These are phyloP conservation scores for Xylariaceae sp. DNA, from an alignment of 2,329 filamentous ascomycete species.

Conservation along the genomic window DNA sequence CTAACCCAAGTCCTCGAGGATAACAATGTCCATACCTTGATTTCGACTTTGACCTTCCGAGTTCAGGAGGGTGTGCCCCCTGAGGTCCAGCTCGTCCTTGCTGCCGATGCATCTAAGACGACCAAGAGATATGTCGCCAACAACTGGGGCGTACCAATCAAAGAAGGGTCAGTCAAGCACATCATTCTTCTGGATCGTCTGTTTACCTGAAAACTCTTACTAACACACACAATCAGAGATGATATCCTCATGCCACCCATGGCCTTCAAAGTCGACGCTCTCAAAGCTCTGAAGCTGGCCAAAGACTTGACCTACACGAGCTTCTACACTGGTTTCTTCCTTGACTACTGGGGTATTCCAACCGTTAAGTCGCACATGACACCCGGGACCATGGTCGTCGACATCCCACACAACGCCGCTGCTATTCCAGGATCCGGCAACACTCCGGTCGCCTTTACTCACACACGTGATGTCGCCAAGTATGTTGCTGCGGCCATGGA, in stretches of 20 bases:
- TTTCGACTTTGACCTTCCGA: constrained; percentile 14
- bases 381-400: constrained; percentile 3
- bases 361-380: constrained; percentile 8
- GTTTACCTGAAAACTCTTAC: background rate
- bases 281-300: constrained; percentile 5
- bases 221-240: background rate
- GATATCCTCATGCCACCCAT: background rate
- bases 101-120: constrained; percentile 13
- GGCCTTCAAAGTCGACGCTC: constrained; percentile 5
- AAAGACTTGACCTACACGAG: constrained; percentile 2
- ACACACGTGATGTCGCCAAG: constrained; percentile 10
- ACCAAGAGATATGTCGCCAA: constrained; percentile 15
- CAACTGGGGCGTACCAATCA: constrained; percentile 15
- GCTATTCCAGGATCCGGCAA: constrained; percentile 11
- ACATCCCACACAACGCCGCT: constrained; percentile 4
- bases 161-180: constrained; percentile 5
- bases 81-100: constrained; percentile 10
- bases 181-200: background rate
- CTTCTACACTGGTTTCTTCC: constrained; percentile 16
- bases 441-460: constrained; percentile 7
- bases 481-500: constrained; percentile 13
- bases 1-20: constrained; percentile 9
- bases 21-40: constrained; percentile 14
- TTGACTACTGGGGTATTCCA: constrained; percentile 13
- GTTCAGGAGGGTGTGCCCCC: background rate